Percentiles rank a stretch among this genome's conserved stretches.
Conservation (phyloP, 129 eudicot species). For the Pseudognaphalium luteoalbum region DNA sequence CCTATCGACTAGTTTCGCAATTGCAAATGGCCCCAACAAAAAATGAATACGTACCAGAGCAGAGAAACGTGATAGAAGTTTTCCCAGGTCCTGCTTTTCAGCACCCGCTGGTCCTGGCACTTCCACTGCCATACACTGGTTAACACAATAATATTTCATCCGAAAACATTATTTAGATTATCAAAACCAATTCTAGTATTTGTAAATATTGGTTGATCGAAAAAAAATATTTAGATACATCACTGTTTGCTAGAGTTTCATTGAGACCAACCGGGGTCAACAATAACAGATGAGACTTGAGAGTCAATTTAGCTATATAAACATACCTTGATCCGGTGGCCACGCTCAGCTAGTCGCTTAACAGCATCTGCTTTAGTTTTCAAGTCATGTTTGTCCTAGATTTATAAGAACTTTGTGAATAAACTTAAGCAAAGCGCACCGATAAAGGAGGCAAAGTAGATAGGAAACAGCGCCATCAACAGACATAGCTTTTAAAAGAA, state of each 20-base stretch:
- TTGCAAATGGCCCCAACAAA: neutral
- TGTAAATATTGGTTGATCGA: neutral
- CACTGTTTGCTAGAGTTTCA: neutral
- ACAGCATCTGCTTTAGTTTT: slow-evolving; percentile 67
- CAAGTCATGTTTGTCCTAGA: slow-evolving; percentile 67
- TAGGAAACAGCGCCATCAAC: no score
- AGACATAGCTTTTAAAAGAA: neutral
- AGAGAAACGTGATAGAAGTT: slow-evolving; percentile 51
- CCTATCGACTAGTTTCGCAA: neutral
- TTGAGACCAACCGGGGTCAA: slow-evolving; percentile 4
- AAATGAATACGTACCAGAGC: slow-evolving; percentile 52
- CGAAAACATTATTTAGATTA: slow-evolving; percentile 17
- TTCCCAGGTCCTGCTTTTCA: slow-evolving; percentile 41
- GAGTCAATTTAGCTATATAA: slow-evolving; percentile 2
- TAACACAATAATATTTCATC: slow-evolving; percentile 20
- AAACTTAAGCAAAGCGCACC: neutral
- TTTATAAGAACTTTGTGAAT: slow-evolving; percentile 14
- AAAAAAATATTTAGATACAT: neutral
- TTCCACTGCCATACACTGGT: slow-evolving; percentile 56
- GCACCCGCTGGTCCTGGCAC: slow-evolving; percentile 18
- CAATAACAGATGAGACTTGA: slow-evolving; percentile 7
- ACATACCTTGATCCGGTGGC: slow-evolving; percentile 84
- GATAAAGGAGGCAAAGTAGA: neutral
- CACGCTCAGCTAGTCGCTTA: slow-evolving; percentile 70
- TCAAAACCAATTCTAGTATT: neutral